Conservation (phyloP, 306 rosid genomes). For the Morella rubra region DNA sequence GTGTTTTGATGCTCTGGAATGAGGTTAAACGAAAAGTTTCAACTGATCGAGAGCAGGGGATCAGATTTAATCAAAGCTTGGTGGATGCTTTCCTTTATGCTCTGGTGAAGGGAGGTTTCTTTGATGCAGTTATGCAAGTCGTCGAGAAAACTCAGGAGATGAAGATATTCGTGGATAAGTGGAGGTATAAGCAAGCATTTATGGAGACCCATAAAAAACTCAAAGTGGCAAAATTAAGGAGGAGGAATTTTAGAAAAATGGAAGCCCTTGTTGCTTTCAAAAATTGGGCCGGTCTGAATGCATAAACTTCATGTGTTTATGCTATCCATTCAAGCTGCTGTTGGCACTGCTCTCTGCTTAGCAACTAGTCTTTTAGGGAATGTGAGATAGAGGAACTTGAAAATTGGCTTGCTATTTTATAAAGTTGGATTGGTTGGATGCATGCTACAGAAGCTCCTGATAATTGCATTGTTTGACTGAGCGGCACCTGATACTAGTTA, state of each 20-base stretch:
- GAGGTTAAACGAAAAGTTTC: slow-evolving; percentile 75
- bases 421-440: slow-evolving; percentile 11
- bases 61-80: slow-evolving; percentile 65
- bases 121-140: slow-evolving; percentile 94
- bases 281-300: slow-evolving; percentile 95
- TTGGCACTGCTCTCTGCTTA: slow-evolving; percentile 6
- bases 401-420: slow-evolving; percentile 17
- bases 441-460: slow-evolving; percentile 1
- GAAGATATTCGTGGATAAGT: slow-evolving; percentile 89
- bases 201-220: slow-evolving; percentile 95
- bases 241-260: slow-evolving; percentile 69
- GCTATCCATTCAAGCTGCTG: slow-evolving; percentile 15
- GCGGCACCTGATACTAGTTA: too few species aligned
- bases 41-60: slow-evolving; percentile 53
- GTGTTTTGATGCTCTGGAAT: slow-evolving; percentile 86
- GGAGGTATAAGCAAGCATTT: slow-evolving; percentile 98
- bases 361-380: slow-evolving; percentile 19
- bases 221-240: slow-evolving; percentile 72
- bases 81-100: slow-evolving; percentile 90
- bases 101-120: slow-evolving; percentile 95
- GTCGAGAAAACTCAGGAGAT: slow-evolving; percentile 83
- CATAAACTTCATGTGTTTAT: slow-evolving; percentile 36
- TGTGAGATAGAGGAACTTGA: slow-evolving; percentile 19
- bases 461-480: neutral
- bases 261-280: slow-evolving; percentile 87